Percentiles rank a stretch among this genome's conserved stretches.
Conservation (phyloP, 805 yeast genomes). For the Jamesozyma spencerorum region DNA sequence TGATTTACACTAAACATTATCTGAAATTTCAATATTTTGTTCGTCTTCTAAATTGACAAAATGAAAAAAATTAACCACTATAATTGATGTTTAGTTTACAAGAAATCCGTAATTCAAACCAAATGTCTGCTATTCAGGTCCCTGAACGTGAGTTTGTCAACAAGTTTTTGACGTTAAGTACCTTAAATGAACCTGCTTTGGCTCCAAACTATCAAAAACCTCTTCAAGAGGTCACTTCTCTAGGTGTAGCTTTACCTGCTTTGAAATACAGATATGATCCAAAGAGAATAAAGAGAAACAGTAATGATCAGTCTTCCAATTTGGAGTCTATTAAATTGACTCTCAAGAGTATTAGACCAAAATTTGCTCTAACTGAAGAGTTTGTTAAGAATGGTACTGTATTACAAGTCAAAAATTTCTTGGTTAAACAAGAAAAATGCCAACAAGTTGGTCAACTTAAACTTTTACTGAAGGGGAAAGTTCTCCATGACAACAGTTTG, state of each 20-base stretch:
- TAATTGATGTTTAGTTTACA: no score
- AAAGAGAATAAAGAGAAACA: conserved; percentile 8
- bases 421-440: conserved; percentile 25
- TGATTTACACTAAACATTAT: no score
- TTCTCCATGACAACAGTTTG: conserved; percentile 42
- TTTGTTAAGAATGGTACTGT: conserved; percentile 26
- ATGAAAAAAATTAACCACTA: no score
- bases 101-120: not conserved
- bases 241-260: conserved; percentile 42
- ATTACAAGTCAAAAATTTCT: conserved; percentile 26
- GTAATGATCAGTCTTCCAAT: not conserved
- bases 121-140: conserved; percentile 3
- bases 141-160: conserved; percentile 39
- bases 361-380: conserved; percentile 36
- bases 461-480: conserved; percentile 53
- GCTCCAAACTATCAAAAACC: conserved; percentile 25
- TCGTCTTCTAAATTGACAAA: not conserved
- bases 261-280: conserved; percentile 34
- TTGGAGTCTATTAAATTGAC: conserved; percentile 17
- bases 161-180: conserved; percentile 41
- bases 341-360: conserved; percentile 68
- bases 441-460: conserved; percentile 36
- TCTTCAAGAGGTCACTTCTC: conserved; percentile 28
- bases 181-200: conserved; percentile 33
- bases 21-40: not conserved